A percentile compares a stretch with the other conserved stretches of the same genome.
Conservation (phyloP, 768 basidiomycete species). For the Phaffia australis region DNA sequence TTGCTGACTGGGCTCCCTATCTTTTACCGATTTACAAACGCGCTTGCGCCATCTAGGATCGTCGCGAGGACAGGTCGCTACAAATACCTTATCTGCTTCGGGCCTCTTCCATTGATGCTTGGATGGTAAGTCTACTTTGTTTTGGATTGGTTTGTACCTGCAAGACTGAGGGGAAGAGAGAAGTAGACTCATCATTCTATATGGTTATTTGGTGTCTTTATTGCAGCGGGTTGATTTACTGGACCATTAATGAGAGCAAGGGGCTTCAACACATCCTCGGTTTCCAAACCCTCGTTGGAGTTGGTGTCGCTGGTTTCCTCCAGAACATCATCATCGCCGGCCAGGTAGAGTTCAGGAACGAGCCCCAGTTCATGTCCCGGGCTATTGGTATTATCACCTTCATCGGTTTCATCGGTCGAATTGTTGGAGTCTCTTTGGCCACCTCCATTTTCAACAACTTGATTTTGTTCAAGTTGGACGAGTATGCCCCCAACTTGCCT, state of each 20-base stretch:
- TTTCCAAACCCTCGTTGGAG: slow-evolving; percentile 28
- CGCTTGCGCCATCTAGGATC: not conserved
- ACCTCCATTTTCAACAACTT: slow-evolving; percentile 32
- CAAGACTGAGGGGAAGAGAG: too few species aligned
- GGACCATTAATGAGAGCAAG: slow-evolving; percentile 22
- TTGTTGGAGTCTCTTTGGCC: slow-evolving; percentile 29
- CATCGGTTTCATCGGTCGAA: slow-evolving; percentile 28
- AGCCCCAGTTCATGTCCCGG: slow-evolving; percentile 26
- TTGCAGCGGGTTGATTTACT: slow-evolving; percentile 29
- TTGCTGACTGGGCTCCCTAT: not conserved
- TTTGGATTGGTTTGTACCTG: not conserved
- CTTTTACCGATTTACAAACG: too few species aligned
- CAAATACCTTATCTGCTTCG: slow-evolving; percentile 17
- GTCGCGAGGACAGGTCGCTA: slow-evolving; percentile 18
- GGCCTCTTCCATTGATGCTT: not conserved
- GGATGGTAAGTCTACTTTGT: not conserved
- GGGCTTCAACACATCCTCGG: slow-evolving; percentile 26
- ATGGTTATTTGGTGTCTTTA: not conserved
- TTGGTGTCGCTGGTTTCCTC: slow-evolving; percentile 29
- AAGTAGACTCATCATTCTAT: not conserved
- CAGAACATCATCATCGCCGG: slow-evolving; percentile 27
- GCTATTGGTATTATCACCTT: slow-evolving; percentile 17
- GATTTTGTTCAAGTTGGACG: slow-evolving; percentile 1
- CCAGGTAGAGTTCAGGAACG: slow-evolving; percentile 28
- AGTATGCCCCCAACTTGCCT: slow-evolving; percentile 5